Percentiles rank a stretch among this genome's conserved stretches.
Evolutionary conservation across 371 early-diverging fungal species (phyloP).

Genomic region (Rhizomucor pusillus): DNA sequence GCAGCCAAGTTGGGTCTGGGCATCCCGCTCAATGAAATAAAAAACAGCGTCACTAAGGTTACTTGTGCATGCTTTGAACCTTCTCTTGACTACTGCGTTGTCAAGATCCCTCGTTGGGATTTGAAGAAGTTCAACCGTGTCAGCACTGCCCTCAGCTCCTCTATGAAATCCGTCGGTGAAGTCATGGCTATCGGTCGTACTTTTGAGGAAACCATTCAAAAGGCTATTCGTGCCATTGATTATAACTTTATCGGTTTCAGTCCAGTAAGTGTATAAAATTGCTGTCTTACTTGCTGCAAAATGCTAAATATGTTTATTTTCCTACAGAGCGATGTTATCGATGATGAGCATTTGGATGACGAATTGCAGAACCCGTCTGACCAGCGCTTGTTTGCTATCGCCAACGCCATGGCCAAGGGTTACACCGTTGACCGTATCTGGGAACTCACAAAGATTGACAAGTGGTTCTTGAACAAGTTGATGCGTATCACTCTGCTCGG

Average conservation of each 20-base stretch:
- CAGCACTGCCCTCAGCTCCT: constrained; percentile 78
- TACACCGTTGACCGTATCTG: constrained; percentile 86
- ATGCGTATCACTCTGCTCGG: constrained; percentile 63
- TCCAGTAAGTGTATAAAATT: constrained; percentile 31
- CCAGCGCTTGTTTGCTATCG: constrained; percentile 89
- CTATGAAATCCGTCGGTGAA: constrained; percentile 96
- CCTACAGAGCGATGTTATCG: constrained; percentile 55
- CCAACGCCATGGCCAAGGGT: constrained; percentile 80
- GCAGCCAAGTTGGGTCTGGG: constrained; percentile 95
- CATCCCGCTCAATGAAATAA: constrained; percentile 84
- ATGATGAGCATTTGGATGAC: constrained; percentile 66
- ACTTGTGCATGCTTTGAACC: constrained; percentile 97
- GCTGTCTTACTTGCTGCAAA: too few relatives aligned
- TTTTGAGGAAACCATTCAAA: constrained; percentile 95
- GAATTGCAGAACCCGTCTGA: constrained; percentile 86
- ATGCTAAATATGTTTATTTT: too few relatives aligned
- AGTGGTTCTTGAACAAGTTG: constrained; percentile 94
- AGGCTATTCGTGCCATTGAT: constrained; percentile 95
- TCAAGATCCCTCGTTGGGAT: constrained; percentile 98
- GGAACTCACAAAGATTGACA: constrained; percentile 87
- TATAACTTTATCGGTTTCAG: constrained; percentile 83
- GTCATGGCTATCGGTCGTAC: constrained; percentile 96
- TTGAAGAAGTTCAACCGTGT: constrained; percentile 92
- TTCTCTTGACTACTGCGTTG: constrained; percentile 88
- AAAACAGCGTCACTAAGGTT: constrained; percentile 89